Evolutionary conservation across 495 filamentous ascomycete species (phyloP), one percentile per base, ranked within the genome.

Genomic region (Hypoxylon fuscum): DNA sequence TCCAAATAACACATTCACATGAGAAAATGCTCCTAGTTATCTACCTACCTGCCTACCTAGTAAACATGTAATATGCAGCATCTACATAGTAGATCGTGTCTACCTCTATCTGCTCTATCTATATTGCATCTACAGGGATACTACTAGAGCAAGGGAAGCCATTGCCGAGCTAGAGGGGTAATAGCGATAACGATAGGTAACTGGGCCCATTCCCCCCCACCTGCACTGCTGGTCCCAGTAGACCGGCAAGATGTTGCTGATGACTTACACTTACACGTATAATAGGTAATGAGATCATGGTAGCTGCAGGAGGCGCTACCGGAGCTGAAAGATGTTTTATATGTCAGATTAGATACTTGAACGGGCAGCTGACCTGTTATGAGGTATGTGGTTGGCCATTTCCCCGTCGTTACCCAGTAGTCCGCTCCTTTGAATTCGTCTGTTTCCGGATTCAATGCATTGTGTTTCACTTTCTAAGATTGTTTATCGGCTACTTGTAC

Each of bases 161-260:
- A 46, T 8, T 37, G 22, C 27, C 38, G 22, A 57, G 17, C 43
- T 41, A 43, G 21, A 25, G 21, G 18, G 17, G 15, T 1, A 6
- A 15, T 2, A 9, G 29, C 43, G 62, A 60, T 66, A 66, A 52
- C 50, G 62, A 66, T 66, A 60, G 50, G 62, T 59, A 59, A 40
- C 43, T 44, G 29, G 50, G 53, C 38, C 42, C 42, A 20, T 23
- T 15, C 15, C 45, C 47, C 51, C 50, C 40, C 46, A 50, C 31
- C 51, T 41, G 51, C 59, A 62, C 42, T 51, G 44, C 46, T 51
- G 45, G 47, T 53, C 17, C 49, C 49, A 53, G 35, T 53, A 42
- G 17, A 42, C 37, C 4, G 21, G 7, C 23, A 34, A 53, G 37
- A 42, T 34, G 51, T 45, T 51, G 51, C 52, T 21, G 17, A 50